Conservation (phyloP, 2,329 filamentous ascomycete genomes). For the Aspergillus sp. region DNA sequence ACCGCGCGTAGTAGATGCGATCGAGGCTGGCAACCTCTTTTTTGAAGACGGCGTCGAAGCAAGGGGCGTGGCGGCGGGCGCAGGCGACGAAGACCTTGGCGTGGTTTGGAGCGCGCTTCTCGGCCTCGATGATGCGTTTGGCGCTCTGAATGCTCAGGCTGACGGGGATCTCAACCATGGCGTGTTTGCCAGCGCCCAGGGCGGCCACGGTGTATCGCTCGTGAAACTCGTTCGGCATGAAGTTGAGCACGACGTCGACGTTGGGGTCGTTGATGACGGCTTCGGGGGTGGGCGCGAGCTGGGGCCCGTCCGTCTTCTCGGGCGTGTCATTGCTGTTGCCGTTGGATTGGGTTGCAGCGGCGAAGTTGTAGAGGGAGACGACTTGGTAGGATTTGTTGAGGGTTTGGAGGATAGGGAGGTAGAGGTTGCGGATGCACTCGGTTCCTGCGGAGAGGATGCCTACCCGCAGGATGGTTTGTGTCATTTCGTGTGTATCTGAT, state of each 20-base stretch:
- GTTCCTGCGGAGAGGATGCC: slow-evolving; percentile 36
- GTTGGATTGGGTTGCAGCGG: slow-evolving; percentile 16
- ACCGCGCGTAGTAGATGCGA: slow-evolving; percentile 55
- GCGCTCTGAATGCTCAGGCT: slow-evolving; percentile 49
- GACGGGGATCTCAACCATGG: slow-evolving; percentile 60
- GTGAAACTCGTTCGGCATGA: slow-evolving; percentile 58
- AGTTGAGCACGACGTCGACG: slow-evolving; percentile 46
- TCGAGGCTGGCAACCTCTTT: slow-evolving; percentile 52
- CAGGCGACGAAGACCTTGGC: slow-evolving; percentile 57
- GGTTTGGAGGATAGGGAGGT: slow-evolving; percentile 52
- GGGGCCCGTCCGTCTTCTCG: slow-evolving; percentile 1
- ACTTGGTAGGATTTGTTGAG: slow-evolving; percentile 42
- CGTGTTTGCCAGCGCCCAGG: slow-evolving; percentile 54
- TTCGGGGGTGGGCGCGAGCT: slow-evolving; percentile 1
- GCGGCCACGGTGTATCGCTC: slow-evolving; percentile 51
- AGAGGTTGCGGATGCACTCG: slow-evolving; percentile 52
- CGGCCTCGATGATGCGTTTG: slow-evolving; percentile 49
- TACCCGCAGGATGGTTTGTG: slow-evolving; percentile 25
- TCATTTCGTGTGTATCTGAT: slow-evolving; percentile 12
- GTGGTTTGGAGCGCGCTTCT: slow-evolving; percentile 39
- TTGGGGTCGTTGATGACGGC: slow-evolving; percentile 48
- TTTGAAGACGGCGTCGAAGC: slow-evolving; percentile 50
- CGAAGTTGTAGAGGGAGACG: slow-evolving; percentile 53
- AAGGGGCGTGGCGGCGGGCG: slow-evolving; percentile 59
- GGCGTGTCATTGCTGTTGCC: slow-evolving; percentile 1